Percentiles rank a stretch among this genome's conserved stretches.
Evolutionary conservation across 306 rosid genomes (phyloP).

Genomic region (Corylus heterophylla): DNA sequence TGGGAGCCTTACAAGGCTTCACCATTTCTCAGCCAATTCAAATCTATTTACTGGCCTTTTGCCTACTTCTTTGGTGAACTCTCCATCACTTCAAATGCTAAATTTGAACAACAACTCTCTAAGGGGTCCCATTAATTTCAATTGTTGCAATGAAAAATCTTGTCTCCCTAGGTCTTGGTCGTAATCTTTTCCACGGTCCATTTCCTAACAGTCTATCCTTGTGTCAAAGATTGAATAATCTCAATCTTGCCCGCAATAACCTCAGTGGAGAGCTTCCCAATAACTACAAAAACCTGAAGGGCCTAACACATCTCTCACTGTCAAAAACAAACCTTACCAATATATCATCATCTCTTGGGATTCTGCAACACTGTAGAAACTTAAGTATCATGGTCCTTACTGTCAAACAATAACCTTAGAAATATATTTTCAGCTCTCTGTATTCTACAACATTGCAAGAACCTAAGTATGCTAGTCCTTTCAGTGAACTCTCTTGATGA

Average conservation of each 20-base stretch:
- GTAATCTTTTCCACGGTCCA: conserved; percentile 35
- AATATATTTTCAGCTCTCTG: conserved; percentile 39
- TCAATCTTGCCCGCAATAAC: conserved; percentile 4
- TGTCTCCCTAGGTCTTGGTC: conserved; percentile 30
- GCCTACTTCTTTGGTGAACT: conserved; percentile 24
- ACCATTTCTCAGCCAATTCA: conserved; percentile 7
- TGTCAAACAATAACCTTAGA: conserved; percentile 22
- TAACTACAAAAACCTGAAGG: conserved; percentile 27
- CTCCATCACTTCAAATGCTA: conserved; percentile 16
- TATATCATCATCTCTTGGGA: too few relatives aligned
- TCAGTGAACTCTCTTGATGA: conserved; percentile 32
- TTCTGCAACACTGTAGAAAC: too few relatives aligned
- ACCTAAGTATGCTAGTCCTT: conserved; percentile 29
- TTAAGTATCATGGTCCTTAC: too few relatives aligned
- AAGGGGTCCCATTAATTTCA: conserved; percentile 22
- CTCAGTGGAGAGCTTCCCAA: conserved; percentile 28
- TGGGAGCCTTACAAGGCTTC: conserved; percentile 7
- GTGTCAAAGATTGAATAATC: conserved; percentile 28
- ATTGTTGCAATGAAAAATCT: conserved; percentile 37
- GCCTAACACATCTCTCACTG: conserved; percentile 30
- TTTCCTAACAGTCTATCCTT: conserved; percentile 37
- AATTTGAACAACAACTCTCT: conserved; percentile 19
- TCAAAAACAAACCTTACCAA: too few relatives aligned
- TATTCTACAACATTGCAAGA: conserved; percentile 38
- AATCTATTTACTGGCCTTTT: conserved; percentile 25